These are phyloP conservation scores for Corchorus capsularis DNA, from an alignment of 345 rosid genomes.

Conservation along the genomic window DNA sequence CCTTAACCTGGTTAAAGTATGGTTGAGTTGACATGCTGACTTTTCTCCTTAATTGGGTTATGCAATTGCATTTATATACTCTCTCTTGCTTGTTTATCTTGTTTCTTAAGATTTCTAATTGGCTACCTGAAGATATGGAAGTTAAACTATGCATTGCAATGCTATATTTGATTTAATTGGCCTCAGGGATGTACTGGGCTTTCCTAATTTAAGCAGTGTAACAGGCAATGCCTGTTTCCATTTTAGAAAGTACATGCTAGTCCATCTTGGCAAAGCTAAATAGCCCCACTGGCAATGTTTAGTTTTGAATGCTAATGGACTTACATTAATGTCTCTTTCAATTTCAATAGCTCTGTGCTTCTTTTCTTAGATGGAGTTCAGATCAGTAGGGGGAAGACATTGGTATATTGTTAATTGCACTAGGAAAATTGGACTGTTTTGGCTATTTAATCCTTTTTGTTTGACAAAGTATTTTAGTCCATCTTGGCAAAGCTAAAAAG, in stretches of 20 bases:
- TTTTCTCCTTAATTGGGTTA: neutral
- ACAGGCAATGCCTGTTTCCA: neutral
- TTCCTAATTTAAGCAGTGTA: neutral
- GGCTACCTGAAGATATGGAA: neutral
- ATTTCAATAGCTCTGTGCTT: conserved; percentile 20
- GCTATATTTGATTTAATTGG: neutral
- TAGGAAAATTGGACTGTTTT: neutral
- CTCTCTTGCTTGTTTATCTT: neutral
- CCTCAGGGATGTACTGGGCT: neutral
- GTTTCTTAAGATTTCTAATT: neutral
- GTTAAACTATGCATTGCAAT: neutral
- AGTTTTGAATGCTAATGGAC: conserved; percentile 59
- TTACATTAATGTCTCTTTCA: conserved; percentile 24
- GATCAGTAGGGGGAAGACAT: conserved; percentile 32
- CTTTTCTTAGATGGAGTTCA: conserved; percentile 17
- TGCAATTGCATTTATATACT: neutral
- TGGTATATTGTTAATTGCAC: neutral
- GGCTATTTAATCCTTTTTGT: too few relatives aligned
- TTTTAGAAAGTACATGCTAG: neutral
- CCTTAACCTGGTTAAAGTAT: neutral
- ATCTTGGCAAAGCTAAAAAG: conserved; percentile 37
- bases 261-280: conserved; percentile 36
- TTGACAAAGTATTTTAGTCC: too few relatives aligned
- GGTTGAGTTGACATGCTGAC: neutral
- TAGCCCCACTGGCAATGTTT: conserved; percentile 30